Base-by-base conservation (phyloP, 441 rosid species). In the Viola pubescens region DNA sequence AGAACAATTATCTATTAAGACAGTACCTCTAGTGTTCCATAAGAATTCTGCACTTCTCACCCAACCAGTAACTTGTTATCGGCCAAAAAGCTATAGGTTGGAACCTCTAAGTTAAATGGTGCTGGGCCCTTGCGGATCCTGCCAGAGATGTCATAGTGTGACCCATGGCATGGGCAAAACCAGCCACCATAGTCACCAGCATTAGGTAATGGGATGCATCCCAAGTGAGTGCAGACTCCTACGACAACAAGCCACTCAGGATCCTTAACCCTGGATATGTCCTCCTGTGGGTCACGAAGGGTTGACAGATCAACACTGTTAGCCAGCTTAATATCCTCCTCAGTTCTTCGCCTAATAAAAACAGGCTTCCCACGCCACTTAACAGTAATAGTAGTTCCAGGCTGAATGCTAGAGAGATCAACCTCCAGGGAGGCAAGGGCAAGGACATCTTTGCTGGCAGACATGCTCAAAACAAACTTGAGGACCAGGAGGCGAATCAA, bases 341-440 rank as follows among this genome's bases (percentile, higher is more conserved):
- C 92, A 10, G 96, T 92, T 68, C 98, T 79, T 45, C 91, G 71
- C 72, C 95, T 81, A 65, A 89, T 89, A 79, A 89, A 92, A 26
- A 92, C 97, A 0, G 98, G 98, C 76, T 92, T 92, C 53, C 98
- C 98, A 50, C 95, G 90, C 98, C 97, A 89, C 84, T 91, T 91
- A 16, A 91, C 96, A 0, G 97, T 92, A 9, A 92, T 86, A 38
- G 97, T 92, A n/a, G 87, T 78, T 59, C 98, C 97, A 0, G 96
- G 88, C 60, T 87, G 95, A 10, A 92, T 87, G 79, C 87, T 85
- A 3, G 86, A 80, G 12, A 87, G 85, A 70, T 92, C 97, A 62
- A 89, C 98, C 87, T 92, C 98, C 11, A 92, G 83, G 64, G 97
- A 87, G 39, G 95, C 98, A 34, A 89, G 79, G 39, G 98, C 98